Conservation (phyloP, 495 filamentous ascomycete species). For the Aspergillus sclerotiicarbonarius region DNA sequence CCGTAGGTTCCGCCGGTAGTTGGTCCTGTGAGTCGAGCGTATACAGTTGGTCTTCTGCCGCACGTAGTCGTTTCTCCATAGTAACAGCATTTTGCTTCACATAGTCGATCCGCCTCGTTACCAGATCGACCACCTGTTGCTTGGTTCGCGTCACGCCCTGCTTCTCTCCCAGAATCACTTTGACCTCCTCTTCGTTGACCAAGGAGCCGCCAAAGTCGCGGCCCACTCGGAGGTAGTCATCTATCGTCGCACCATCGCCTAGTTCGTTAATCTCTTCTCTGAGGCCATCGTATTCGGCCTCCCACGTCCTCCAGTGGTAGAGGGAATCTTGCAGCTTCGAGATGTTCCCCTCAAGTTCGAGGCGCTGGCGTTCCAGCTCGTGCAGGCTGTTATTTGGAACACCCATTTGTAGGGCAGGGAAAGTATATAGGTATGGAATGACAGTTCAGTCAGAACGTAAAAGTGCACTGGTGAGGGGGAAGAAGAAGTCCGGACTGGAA, state of each 20-base stretch:
- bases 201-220: constrained; percentile 50
- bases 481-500: constrained; percentile 9
- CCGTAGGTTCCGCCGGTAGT: constrained; percentile 17
- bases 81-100: constrained; percentile 71
- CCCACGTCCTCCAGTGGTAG: constrained; percentile 83
- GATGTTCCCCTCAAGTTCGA: constrained; percentile 72
- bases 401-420: constrained; percentile 25
- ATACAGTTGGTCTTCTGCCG: constrained; percentile 65
- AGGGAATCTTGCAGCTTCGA: constrained; percentile 72
- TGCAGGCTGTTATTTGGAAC: constrained; percentile 32
- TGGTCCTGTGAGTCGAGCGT: constrained; percentile 38
- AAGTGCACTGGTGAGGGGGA: constrained; percentile 3
- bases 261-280: constrained; percentile 70
- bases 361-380: constrained; percentile 69
- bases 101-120: constrained; percentile 80
- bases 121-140: constrained; percentile 65
- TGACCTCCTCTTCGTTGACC: constrained; percentile 56
- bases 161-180: constrained; percentile 33
- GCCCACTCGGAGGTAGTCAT: constrained; percentile 52
- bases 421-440: neutral
- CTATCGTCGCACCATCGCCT: constrained; percentile 43
- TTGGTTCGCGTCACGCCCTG: constrained; percentile 35
- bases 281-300: constrained; percentile 85
- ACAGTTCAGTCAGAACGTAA: neutral
- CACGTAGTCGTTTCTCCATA: constrained; percentile 65